Percentiles rank a stretch among this genome's conserved stretches.
These are phyloP conservation scores for Rhizophora apiculata DNA, from an alignment of 345 rosid genomes.

Conservation along the genomic window DNA sequence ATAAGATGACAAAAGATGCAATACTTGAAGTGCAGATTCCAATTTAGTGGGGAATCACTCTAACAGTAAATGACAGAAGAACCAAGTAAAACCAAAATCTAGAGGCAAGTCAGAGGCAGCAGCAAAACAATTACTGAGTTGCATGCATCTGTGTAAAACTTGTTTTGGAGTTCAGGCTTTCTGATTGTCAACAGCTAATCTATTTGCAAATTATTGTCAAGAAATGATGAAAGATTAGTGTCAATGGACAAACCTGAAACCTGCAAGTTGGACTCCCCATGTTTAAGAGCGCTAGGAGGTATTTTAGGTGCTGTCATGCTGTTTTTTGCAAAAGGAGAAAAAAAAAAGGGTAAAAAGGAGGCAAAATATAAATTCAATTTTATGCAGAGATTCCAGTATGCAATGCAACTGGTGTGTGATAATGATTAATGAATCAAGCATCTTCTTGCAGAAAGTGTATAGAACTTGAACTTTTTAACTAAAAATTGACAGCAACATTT, in stretches of 20 bases:
- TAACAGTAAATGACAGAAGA: not conserved
- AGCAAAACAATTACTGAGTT: not conserved
- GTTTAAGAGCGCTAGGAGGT: slow-evolving; percentile 60
- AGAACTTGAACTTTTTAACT: not conserved
- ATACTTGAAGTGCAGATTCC: not conserved
- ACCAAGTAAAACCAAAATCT: not conserved
- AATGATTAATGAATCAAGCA: not conserved
- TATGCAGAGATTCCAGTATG: not conserved
- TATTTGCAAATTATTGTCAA: not conserved
- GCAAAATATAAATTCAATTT: not conserved
- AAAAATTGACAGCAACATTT: not conserved
- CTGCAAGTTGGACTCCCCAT: slow-evolving; percentile 69
- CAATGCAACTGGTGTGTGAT: not conserved
- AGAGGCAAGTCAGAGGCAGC: not conserved
- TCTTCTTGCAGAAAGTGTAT: slow-evolving; percentile 2
- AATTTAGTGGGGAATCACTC: not conserved
- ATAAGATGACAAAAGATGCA: not conserved
- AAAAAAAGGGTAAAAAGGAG: not conserved
- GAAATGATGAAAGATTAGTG: not conserved
- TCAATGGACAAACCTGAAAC: slow-evolving; percentile 50
- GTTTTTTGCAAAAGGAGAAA: slow-evolving; percentile 14
- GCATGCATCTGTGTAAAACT: not conserved
- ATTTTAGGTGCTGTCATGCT: slow-evolving; percentile 87
- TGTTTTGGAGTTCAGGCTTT: not conserved
- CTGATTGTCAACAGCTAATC: not conserved